Conservation (phyloP, 331 rosid genomes). For the Erythrophleum ivorense region DNA sequence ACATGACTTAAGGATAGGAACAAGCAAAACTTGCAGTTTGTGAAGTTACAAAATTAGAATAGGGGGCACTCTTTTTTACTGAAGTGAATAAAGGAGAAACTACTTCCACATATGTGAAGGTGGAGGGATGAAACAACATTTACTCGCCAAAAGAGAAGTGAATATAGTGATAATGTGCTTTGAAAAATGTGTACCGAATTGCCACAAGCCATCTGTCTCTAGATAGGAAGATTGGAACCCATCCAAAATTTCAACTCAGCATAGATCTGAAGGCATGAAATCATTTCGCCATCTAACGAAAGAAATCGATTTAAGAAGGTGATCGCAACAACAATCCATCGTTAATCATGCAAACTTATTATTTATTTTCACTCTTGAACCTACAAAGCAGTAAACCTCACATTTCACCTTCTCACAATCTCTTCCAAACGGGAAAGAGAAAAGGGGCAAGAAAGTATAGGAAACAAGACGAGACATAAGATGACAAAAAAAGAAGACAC, state of each 20-base stretch:
- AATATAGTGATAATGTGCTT: slow-evolving; percentile 27
- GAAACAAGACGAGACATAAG: background rate
- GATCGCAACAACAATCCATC: slow-evolving; percentile 14
- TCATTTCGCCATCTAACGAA: slow-evolving; percentile 32
- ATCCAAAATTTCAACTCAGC: slow-evolving; percentile 8
- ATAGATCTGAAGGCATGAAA: slow-evolving; percentile 44
- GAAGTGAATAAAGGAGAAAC: background rate
- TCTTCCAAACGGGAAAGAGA: background rate
- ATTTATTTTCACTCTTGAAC: background rate
- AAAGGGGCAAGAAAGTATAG: background rate
- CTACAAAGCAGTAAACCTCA: slow-evolving; percentile 33
- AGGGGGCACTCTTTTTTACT: background rate
- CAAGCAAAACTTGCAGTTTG: background rate
- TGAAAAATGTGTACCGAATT: slow-evolving; percentile 14
- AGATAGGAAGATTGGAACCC: background rate
- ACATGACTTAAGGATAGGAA: background rate
- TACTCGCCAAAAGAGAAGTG: slow-evolving; percentile 9
- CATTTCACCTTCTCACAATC: background rate
- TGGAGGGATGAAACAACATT: background rate
- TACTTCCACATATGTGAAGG: background rate
- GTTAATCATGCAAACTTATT: slow-evolving; percentile 1
- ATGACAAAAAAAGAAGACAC: background rate
- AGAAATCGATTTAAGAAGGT: slow-evolving; percentile 14
- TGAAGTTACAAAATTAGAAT: background rate
- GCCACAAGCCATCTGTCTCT: background rate